These are phyloP conservation scores for Racocetra persica DNA, from an alignment of 371 early-diverging fungal genomes.

Conservation along the genomic window DNA sequence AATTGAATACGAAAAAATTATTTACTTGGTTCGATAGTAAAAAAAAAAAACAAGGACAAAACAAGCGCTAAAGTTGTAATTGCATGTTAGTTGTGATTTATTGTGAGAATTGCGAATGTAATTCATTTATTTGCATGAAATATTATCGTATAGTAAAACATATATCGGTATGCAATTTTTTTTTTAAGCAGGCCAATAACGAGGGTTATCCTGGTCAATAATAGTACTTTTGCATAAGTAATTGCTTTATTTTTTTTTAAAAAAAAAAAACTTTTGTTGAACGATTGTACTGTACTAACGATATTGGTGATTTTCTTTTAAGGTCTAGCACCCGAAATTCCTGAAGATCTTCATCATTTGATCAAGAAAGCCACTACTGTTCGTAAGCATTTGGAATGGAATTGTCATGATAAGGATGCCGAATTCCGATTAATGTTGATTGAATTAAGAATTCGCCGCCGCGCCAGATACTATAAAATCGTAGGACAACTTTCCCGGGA, in stretches of 20 bases:
- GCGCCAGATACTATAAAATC: conserved; percentile 99
- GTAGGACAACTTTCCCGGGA: conserved; percentile 96
- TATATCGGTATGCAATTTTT: too few species aligned
- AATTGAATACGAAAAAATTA: too few species aligned
- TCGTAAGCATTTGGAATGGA: conserved; percentile 99
- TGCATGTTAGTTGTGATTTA: too few species aligned
- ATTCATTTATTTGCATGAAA: too few species aligned
- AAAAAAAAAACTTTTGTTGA: neutral
- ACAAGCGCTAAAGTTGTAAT: too few species aligned
- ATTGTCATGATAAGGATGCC: conserved; percentile 99
- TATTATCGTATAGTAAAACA: too few species aligned
- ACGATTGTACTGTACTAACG: neutral
- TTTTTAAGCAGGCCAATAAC: too few species aligned
- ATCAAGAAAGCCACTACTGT: conserved; percentile 99
- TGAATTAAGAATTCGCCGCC: conserved; percentile 99
- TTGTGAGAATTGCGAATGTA: too few species aligned
- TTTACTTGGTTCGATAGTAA: too few species aligned
- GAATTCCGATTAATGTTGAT: conserved; percentile 99
- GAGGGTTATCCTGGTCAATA: too few species aligned
- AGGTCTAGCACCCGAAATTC: conserved; percentile 96
- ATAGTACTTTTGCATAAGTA: too few species aligned
- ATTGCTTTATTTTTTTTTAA: neutral
- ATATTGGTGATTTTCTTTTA: conserved; percentile 21
- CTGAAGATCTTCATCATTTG: conserved; percentile 99
- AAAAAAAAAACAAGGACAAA: too few species aligned